Percentiles rank a stretch among this genome's conserved stretches.
Evolutionary conservation across 345 rosid genomes (phyloP).

Genomic region (Laguncularia racemosa): DNA sequence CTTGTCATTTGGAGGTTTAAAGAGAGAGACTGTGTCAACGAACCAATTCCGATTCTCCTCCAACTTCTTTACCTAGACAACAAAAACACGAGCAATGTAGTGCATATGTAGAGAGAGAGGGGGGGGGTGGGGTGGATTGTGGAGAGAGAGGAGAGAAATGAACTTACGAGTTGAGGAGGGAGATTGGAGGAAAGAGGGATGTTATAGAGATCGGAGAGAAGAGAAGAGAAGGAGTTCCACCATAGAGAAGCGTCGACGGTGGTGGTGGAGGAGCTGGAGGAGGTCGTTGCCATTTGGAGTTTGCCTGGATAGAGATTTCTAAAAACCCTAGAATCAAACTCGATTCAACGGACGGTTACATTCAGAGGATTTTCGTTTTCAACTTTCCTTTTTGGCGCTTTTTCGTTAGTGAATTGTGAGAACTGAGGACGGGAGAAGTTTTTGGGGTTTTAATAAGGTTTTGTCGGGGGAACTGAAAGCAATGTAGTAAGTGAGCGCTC

Average conservation of each 20-base stretch:
- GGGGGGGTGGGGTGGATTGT: no score
- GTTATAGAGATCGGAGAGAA: conserved; percentile 61
- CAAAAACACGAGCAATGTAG: background rate
- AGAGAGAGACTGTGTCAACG: conserved; percentile 43
- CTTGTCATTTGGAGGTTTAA: conserved; percentile 50
- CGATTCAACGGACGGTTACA: no score
- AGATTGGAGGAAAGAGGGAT: conserved; percentile 49
- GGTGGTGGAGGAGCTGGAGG: conserved; percentile 29
- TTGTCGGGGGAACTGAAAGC: no score
- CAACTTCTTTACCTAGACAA: conserved; percentile 58
- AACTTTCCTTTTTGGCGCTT: no score
- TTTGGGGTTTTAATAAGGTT: no score
- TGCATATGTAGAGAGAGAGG: background rate
- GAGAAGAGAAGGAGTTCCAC: conserved; percentile 74
- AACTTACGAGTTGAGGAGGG: conserved; percentile 40
- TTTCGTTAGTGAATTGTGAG: no score
- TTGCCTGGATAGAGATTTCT: background rate
- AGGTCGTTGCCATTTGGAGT: conserved; percentile 38
- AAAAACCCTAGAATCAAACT: conserved; percentile 7
- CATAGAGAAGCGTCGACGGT: conserved; percentile 62
- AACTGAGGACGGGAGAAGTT: no score
- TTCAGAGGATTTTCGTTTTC: no score
- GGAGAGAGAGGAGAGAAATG: conserved; percentile 2
- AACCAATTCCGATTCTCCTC: conserved; percentile 69
- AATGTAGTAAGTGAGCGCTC: no score